phyloP scores from a whole-genome alignment of 148 eudicot genomes.

The Beta vulgaris region DNA sequence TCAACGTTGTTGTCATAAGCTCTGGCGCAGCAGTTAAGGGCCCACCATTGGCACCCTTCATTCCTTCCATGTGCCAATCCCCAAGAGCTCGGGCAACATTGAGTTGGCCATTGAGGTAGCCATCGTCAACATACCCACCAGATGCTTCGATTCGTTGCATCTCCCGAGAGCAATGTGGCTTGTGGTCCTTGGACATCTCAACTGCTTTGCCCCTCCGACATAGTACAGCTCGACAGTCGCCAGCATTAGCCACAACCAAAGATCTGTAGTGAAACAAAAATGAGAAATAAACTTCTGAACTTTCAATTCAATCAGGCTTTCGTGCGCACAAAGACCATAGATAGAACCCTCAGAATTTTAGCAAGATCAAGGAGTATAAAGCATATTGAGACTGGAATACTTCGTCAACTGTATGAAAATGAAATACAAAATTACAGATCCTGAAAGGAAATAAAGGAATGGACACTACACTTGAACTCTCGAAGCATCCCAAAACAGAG shows the following conservation, averaged over 20 bases:
- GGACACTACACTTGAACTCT: not conserved
- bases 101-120: constrained; percentile 88
- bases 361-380: not conserved
- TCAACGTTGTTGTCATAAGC: constrained; percentile 56
- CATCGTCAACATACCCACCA: constrained; percentile 80
- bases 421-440: not conserved
- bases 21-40: constrained; percentile 84
- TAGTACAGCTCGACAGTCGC: constrained; percentile 91
- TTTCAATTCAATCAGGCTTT: not conserved
- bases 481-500: not conserved
- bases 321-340: not conserved
- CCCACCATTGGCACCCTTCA: constrained; percentile 57
- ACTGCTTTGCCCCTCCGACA: constrained; percentile 82
- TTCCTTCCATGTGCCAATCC: constrained; percentile 85
- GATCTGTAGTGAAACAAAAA: constrained; percentile 40
- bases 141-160: constrained; percentile 74
- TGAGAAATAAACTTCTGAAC: not conserved
- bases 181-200: constrained; percentile 89
- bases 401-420: not conserved
- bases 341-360: not conserved
- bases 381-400: not conserved
- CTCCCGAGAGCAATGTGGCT: constrained; percentile 59
- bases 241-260: constrained; percentile 89
- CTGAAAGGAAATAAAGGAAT: not conserved
- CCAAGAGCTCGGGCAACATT: constrained; percentile 90